phyloP scores from a whole-genome alignment of 352 stramenopile species.

The Pythium sp. region DNA sequence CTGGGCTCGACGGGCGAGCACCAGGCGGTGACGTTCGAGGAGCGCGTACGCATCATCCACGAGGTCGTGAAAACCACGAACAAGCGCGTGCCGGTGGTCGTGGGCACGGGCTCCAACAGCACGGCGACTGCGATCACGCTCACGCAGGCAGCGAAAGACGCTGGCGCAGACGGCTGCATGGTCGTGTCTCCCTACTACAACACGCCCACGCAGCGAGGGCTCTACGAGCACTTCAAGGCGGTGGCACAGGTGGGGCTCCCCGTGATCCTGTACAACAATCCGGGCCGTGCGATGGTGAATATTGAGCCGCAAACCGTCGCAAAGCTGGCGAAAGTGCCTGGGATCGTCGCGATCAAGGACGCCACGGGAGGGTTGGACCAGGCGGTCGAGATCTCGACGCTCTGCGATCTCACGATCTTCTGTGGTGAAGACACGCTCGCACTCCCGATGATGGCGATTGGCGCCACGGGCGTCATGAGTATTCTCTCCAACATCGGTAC shows the following conservation, averaged over 20 bases:
- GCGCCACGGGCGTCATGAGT: constrained; percentile 87
- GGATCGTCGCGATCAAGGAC: constrained; percentile 96
- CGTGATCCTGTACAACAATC: constrained; percentile 97
- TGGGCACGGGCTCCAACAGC: constrained; percentile 95
- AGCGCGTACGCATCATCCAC: constrained; percentile 93
- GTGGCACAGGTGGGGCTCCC: constrained; percentile 86
- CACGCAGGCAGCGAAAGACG: constrained; percentile 89
- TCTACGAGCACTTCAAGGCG: constrained; percentile 94
- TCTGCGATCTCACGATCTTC: constrained; percentile 91
- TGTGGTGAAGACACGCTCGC: constrained; percentile 90
- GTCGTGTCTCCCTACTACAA: constrained; percentile 99
- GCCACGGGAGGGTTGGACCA: constrained; percentile 92
- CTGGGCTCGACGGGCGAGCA: constrained; percentile 98
- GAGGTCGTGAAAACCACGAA: constrained; percentile 80
- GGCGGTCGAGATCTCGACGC: constrained; percentile 70
- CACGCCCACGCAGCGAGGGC: constrained; percentile 95
- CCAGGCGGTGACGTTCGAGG: constrained; percentile 91
- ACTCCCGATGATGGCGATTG: constrained; percentile 87
- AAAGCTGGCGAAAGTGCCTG: not conserved
- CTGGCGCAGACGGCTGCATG: constrained; percentile 93
- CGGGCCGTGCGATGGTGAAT: constrained; percentile 72
- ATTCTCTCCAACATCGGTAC: constrained; percentile 87
- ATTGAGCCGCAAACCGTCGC: constrained; percentile 51
- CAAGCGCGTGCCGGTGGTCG: constrained; percentile 91
- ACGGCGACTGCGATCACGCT: constrained; percentile 79